Evolutionary conservation across 1,139 yeast species (phyloP).

Genomic region (Candida sp.): DNA sequence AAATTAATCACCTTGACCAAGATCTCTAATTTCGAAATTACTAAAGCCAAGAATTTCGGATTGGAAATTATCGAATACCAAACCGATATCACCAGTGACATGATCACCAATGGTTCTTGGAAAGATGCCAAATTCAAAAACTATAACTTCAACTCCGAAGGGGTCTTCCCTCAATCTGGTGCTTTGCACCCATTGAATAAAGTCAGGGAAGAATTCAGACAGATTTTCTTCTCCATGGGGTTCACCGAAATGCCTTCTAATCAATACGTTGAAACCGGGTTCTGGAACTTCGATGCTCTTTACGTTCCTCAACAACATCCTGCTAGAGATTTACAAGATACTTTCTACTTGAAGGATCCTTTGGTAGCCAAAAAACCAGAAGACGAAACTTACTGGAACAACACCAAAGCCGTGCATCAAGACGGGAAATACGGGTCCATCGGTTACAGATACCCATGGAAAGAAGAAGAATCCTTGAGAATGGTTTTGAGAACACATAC

Average conservation of each 20-base stretch:
- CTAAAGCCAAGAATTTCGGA: slow-evolving; percentile 83
- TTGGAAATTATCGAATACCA: slow-evolving; percentile 77
- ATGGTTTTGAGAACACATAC: slow-evolving; percentile 97
- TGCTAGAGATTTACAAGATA: slow-evolving; percentile 98
- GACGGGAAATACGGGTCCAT: slow-evolving; percentile 90
- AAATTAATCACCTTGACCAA: slow-evolving; percentile 75
- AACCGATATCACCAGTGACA: slow-evolving; percentile 92
- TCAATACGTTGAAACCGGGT: slow-evolving; percentile 96
- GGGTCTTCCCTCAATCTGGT: slow-evolving; percentile 82
- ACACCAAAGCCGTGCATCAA: slow-evolving; percentile 82
- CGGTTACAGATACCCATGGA: slow-evolving; percentile 99
- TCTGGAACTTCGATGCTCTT: slow-evolving; percentile 98
- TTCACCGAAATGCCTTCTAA: slow-evolving; percentile 99
- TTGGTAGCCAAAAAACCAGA: slow-evolving; percentile 73
- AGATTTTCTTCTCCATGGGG: slow-evolving; percentile 96
- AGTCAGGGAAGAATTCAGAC: slow-evolving; percentile 97
- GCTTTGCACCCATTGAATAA: slow-evolving; percentile 95
- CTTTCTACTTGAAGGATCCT: slow-evolving; percentile 96
- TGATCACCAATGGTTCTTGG: slow-evolving; percentile 83
- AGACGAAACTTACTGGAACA: slow-evolving; percentile 74
- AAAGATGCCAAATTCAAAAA: slow-evolving; percentile 84
- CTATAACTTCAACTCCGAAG: slow-evolving; percentile 94
- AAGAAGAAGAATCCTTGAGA: slow-evolving; percentile 80
- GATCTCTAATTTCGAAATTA: slow-evolving; percentile 69
- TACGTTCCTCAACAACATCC: slow-evolving; percentile 99